A percentile compares a stretch with the other conserved stretches of the same genome.
Evolutionary conservation across 495 filamentous ascomycete genomes (phyloP).

Genomic region (Choiromyces venosus): DNA sequence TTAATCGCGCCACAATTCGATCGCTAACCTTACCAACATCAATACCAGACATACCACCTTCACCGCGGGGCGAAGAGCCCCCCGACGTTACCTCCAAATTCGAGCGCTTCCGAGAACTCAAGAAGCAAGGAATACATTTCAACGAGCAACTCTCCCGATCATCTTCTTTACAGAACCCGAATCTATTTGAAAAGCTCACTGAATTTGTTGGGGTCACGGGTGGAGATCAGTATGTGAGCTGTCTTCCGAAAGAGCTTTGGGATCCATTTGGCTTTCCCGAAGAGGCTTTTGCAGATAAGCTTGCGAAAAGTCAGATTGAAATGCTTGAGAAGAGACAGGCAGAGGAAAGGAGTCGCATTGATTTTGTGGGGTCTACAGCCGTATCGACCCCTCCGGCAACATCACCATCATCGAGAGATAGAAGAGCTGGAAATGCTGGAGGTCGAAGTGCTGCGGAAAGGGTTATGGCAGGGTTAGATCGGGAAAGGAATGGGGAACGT

Average conservation of each 20-base stretch:
- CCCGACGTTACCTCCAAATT: conserved; percentile 58
- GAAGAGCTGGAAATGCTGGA: conserved; percentile 10
- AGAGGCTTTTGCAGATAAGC: conserved; percentile 67
- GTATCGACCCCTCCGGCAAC: conserved; percentile 29
- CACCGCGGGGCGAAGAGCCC: conserved; percentile 71
- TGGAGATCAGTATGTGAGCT: conserved; percentile 67
- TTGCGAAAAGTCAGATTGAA: conserved; percentile 61
- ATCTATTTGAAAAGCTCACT: conserved; percentile 70
- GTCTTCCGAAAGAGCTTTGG: conserved; percentile 63
- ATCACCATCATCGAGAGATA: conserved; percentile 36
- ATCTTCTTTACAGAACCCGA: conserved; percentile 72
- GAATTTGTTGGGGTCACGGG: conserved; percentile 69
- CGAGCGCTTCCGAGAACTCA: conserved; percentile 74
- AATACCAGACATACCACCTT: conserved; percentile 68
- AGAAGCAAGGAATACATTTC: conserved; percentile 83
- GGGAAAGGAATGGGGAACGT: conserved; percentile 37
- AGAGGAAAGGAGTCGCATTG: conserved; percentile 59
- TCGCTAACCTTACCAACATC: conserved; percentile 71
- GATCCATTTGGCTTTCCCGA: conserved; percentile 60
- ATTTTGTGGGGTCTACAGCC: conserved; percentile 62
- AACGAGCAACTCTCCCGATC: conserved; percentile 72
- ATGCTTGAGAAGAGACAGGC: conserved; percentile 54
- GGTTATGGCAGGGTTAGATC: conserved; percentile 44
- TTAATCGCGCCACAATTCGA: conserved; percentile 61
- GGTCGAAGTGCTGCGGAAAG: conserved; percentile 46